Base-by-base conservation (phyloP, 371 early-diverging fungal species). In the Nematocida ausubeli region DNA sequence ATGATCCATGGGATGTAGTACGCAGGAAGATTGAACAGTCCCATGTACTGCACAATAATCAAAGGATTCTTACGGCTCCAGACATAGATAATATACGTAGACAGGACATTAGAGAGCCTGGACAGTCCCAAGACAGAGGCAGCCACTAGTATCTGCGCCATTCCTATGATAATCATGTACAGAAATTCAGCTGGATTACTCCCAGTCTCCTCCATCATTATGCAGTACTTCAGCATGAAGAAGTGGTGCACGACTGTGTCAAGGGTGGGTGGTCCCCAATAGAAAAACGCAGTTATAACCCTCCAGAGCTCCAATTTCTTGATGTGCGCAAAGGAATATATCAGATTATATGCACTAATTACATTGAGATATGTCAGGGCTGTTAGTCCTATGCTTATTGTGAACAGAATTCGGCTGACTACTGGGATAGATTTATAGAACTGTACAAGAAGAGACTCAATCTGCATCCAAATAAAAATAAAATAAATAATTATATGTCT, bases 31-130 rank as follows among this genome's bases (percentile, higher is more conserved):
- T 49, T 81, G 35, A 87, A 60, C 67, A 82, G 80, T 5, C 85
- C 85, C 56, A 85, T 68, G 52, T 84, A 80, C 72, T 85, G 85
- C 5, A 87, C 84, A 0, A 84, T 50, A 34, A 83, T 80, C 9
- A 69, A 26, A 19, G 85, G 85, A 63, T 87, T 87, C 49, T 68
- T 84, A 52, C 83, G 82, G 35, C 85, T 85, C 87, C 87, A 87
- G 26, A 87, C 67, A 65, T 84, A 87, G 22, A 85, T 87, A 34
- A 87, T 81, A 5, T 82, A 81, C 50, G 82, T 65, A 2, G 85
- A 84, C 47, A 86, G 73, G 0, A 79, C n/a, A 42, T 80, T 70
- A 9, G 83, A 85, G 2, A 86, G 66, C 24, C 67, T 66, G 2
- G 80, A 26, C 51, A 84, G 69, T 19, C 70, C 71, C 22, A 70